phyloP scores from a whole-genome alignment of 305 asterid genomes.

The Lippia alba region DNA sequence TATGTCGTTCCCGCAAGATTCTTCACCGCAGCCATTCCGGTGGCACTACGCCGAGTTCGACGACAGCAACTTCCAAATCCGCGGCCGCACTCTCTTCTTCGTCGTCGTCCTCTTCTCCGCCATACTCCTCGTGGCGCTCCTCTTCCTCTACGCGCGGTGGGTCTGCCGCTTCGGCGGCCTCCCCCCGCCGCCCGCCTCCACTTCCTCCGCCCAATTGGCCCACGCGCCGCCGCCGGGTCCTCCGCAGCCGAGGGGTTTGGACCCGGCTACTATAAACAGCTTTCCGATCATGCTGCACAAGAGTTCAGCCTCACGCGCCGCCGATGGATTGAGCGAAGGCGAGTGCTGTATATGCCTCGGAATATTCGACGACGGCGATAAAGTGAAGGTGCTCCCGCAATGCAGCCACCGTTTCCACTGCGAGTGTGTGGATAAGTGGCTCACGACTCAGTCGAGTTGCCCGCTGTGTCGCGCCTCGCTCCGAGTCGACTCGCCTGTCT shows the following conservation, averaged over 20 bases:
- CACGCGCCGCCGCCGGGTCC: conserved; percentile 47
- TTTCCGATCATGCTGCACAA: conserved; percentile 57
- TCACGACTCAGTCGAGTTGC: conserved; percentile 69
- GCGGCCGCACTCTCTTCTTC: conserved; percentile 72
- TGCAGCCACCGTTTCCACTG: conserved; percentile 75
- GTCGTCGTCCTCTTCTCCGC: conserved; percentile 57
- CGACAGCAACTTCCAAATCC: conserved; percentile 72
- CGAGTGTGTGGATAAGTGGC: conserved; percentile 84
- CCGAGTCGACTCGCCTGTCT: conserved; percentile 56
- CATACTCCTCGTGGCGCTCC: conserved; percentile 47
- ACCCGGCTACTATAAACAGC: conserved; percentile 43
- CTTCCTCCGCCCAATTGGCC: conserved; percentile 24
- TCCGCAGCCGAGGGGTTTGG: conserved; percentile 51
- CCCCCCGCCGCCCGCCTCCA: background rate
- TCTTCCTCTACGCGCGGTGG: conserved; percentile 71
- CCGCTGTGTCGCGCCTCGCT: conserved; percentile 80
- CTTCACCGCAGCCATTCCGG: conserved; percentile 53
- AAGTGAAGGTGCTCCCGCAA: conserved; percentile 61
- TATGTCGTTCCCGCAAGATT: conserved; percentile 35
- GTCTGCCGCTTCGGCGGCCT: conserved; percentile 49
- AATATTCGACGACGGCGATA: conserved; percentile 63
- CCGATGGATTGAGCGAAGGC: conserved; percentile 10
- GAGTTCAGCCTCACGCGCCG: background rate
- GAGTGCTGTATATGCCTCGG: conserved; percentile 88
- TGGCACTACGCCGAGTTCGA: conserved; percentile 81